phyloP scores from a whole-genome alignment of 768 basidiomycete genomes.

The Tulasnella sp. region DNA sequence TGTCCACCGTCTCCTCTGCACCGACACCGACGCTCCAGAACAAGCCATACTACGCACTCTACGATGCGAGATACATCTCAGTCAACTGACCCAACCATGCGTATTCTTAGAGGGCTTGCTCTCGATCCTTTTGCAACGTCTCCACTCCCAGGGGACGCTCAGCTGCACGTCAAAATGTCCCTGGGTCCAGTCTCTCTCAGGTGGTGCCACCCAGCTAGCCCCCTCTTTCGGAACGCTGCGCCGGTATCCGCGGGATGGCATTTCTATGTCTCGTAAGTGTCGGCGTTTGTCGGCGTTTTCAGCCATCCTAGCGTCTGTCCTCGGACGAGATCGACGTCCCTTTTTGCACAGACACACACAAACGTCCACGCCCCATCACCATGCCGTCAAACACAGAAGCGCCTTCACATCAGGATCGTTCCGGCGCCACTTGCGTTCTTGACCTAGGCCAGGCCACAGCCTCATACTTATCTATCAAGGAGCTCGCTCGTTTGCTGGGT shows the following conservation, averaged over 20 bases:
- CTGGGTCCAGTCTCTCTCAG: constrained; percentile 9
- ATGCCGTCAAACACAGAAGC: not conserved
- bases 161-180: constrained; percentile 2
- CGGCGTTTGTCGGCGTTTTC: not conserved
- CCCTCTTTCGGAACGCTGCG: not conserved
- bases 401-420: not conserved
- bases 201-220: not conserved
- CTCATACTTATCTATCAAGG: constrained; percentile 10
- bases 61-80: constrained; percentile 4
- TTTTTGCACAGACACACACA: not conserved
- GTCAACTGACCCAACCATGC: not conserved
- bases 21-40: constrained; percentile 17
- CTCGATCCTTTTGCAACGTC: not conserved
- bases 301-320: not conserved
- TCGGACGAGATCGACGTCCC: constrained; percentile 4
- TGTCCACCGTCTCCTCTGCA: not conserved
- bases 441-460: not conserved
- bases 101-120: not conserved
- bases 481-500: too few species aligned
- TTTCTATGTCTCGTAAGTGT: not conserved
- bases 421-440: not conserved
- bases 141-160: constrained; percentile 6
- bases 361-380: not conserved
- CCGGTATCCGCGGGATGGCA: not conserved
- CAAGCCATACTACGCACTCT: not conserved